Percentiles rank a stretch among this genome's conserved stretches.
Evolutionary conservation across 805 yeast genomes (phyloP).

Genomic region (Wickerhamomyces strasburgensis): DNA sequence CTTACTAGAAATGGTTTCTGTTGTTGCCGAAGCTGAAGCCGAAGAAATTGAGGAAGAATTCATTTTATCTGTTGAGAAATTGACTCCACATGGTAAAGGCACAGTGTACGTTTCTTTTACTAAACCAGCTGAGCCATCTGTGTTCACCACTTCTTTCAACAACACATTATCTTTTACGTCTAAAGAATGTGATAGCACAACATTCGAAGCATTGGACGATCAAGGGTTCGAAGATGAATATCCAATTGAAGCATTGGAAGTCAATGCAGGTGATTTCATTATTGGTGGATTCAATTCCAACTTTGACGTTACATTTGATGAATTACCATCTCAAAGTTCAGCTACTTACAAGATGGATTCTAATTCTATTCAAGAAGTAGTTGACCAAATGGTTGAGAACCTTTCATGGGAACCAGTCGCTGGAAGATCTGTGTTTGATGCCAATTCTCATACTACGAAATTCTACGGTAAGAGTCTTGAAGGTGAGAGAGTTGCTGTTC

Average conservation of each 20-base stretch:
- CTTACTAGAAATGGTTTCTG: conserved; percentile 71
- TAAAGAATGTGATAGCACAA: conserved; percentile 72
- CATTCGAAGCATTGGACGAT: conserved; percentile 58
- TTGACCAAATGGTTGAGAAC: conserved; percentile 43
- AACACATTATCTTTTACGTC: conserved; percentile 70
- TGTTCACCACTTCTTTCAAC: conserved; percentile 48
- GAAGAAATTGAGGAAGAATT: conserved; percentile 56
- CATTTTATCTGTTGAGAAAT: conserved; percentile 64
- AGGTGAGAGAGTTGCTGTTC: conserved; percentile 42
- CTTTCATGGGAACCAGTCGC: conserved; percentile 72
- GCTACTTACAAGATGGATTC: conserved; percentile 62
- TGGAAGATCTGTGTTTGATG: conserved; percentile 50
- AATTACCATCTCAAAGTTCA: conserved; percentile 54
- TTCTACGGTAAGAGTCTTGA: conserved; percentile 65
- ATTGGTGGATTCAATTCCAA: conserved; percentile 72
- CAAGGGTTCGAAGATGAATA: conserved; percentile 92
- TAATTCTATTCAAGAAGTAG: conserved; percentile 49
- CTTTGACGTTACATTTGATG: conserved; percentile 71
- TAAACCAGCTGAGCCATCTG: conserved; percentile 44
- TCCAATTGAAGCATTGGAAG: conserved; percentile 73
- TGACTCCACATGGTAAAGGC: conserved; percentile 68
- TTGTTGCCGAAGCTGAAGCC: conserved; percentile 56
- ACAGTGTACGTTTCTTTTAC: conserved; percentile 73
- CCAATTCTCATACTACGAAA: conserved; percentile 62
- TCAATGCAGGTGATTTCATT: conserved; percentile 78